Conservation (phyloP, 495 filamentous ascomycete genomes). For the Podospora tetraspora region DNA sequence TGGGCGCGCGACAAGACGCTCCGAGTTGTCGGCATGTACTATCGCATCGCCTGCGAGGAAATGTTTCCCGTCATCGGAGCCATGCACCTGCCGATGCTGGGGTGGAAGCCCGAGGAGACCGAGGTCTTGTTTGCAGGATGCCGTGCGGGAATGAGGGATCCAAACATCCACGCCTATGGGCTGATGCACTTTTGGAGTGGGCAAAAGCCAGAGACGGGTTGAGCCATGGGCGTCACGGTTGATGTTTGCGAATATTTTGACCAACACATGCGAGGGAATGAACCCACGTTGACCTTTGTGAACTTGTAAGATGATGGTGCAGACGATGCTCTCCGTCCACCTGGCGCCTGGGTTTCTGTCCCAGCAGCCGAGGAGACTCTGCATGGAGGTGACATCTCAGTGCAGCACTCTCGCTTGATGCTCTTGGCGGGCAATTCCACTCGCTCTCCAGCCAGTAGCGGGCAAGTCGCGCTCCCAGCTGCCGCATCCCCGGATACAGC, state of each 20-base stretch:
- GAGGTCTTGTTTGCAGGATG: not conserved
- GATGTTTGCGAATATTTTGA: too few relatives aligned
- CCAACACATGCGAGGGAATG: too few relatives aligned
- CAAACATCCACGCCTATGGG: not conserved
- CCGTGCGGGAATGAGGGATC: not conserved
- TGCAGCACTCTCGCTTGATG: not conserved
- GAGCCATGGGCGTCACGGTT: too few relatives aligned
- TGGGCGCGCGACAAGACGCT: constrained; percentile 52
- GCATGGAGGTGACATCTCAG: not conserved
- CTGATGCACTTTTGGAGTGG: not conserved
- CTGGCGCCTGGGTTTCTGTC: not conserved
- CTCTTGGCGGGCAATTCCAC: not conserved
- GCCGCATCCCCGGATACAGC: not conserved
- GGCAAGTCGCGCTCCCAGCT: not conserved
- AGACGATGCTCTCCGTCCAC: not conserved
- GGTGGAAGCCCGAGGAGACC: not conserved
- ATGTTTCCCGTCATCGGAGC: not conserved
- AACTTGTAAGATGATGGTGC: too few relatives aligned
- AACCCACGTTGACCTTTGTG: not conserved
- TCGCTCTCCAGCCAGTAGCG: not conserved
- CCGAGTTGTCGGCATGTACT: constrained; percentile 50
- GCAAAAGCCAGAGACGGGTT: not conserved
- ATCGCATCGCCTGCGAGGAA: not conserved
- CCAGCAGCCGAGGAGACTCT: not conserved
- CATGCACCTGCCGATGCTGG: not conserved